These are phyloP conservation scores for Boletus vermiculosoides DNA, from an alignment of 768 basidiomycete genomes.

Conservation along the genomic window DNA sequence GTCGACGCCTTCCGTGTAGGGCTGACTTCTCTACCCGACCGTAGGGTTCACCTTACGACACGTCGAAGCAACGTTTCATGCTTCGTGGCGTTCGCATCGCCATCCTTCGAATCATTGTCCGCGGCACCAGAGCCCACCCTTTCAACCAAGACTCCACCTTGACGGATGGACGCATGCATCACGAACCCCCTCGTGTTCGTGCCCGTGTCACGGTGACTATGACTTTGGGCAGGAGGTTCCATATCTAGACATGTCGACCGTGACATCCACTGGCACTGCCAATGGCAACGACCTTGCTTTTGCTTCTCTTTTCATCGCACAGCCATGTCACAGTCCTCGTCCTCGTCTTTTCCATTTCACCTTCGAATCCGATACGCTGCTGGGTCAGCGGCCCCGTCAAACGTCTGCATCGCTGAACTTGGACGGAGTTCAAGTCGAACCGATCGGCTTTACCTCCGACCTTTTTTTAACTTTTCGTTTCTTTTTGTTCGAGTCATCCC, in stretches of 20 bases:
- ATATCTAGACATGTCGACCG: not conserved
- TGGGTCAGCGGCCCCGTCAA: not conserved
- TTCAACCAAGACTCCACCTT: conserved; percentile 6
- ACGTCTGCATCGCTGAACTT: not conserved
- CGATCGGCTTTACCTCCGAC: not conserved
- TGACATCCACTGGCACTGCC: not conserved
- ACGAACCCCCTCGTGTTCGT: conserved; percentile 9
- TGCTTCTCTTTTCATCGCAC: not conserved
- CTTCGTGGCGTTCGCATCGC: conserved; percentile 10
- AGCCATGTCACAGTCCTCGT: not conserved
- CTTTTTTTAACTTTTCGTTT: not conserved
- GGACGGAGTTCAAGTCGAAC: not conserved
- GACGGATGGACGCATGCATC: not conserved
- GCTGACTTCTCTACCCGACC: not conserved
- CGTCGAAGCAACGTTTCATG: not conserved
- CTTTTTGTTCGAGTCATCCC: not conserved
- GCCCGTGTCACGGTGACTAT: conserved; percentile 1
- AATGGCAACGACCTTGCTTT: not conserved
- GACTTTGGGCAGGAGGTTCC: not conserved
- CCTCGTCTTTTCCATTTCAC: not conserved
- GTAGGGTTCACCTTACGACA: not conserved
- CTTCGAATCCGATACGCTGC: not conserved
- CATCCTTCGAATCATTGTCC: conserved; percentile 1
- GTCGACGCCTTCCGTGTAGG: not conserved
- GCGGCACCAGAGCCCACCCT: conserved; percentile 4